Conservation (phyloP, 768 basidiomycete species). For the Pholiota molesta region DNA sequence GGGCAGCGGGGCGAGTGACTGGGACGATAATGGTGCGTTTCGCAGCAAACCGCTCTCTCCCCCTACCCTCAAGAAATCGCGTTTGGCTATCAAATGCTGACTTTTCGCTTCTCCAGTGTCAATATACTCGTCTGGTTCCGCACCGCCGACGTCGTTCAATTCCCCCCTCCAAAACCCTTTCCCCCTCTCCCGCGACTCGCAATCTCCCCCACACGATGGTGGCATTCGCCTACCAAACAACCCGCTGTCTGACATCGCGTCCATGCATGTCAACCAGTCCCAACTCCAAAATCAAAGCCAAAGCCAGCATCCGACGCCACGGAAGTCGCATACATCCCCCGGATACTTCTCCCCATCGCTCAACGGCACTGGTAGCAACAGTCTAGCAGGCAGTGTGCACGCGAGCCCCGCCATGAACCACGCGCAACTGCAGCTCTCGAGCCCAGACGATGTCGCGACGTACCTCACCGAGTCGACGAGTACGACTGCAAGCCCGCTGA, state of each 20-base stretch:
- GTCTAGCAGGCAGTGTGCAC: too few species aligned
- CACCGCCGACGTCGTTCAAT: slow-evolving; percentile 65
- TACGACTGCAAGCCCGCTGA: too few species aligned
- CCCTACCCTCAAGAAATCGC: neutral
- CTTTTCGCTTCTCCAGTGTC: slow-evolving; percentile 36
- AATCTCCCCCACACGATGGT: slow-evolving; percentile 52
- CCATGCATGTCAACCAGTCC: slow-evolving; percentile 29
- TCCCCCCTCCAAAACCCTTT: slow-evolving; percentile 64
- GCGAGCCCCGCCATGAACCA: too few species aligned
- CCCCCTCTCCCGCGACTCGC: slow-evolving; percentile 55
- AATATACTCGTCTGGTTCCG: slow-evolving; percentile 61
- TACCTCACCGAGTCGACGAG: too few species aligned
- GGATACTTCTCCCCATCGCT: slow-evolving; percentile 24
- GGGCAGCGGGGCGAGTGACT: slow-evolving; percentile 68
- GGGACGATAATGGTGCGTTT: slow-evolving; percentile 77
- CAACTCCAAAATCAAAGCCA: neutral
- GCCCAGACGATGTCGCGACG: too few species aligned
- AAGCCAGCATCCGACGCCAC: slow-evolving; percentile 24
- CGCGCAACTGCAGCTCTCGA: too few species aligned
- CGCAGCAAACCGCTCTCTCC: neutral
- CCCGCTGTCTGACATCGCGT: slow-evolving; percentile 70
- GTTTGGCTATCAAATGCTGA: neutral
- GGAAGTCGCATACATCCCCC: slow-evolving; percentile 29
- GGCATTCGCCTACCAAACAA: slow-evolving; percentile 78
- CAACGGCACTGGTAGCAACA: slow-evolving; percentile 8